Base-by-base conservation (phyloP, 768 basidiomycete species). In the Chalciporus piperatus region DNA sequence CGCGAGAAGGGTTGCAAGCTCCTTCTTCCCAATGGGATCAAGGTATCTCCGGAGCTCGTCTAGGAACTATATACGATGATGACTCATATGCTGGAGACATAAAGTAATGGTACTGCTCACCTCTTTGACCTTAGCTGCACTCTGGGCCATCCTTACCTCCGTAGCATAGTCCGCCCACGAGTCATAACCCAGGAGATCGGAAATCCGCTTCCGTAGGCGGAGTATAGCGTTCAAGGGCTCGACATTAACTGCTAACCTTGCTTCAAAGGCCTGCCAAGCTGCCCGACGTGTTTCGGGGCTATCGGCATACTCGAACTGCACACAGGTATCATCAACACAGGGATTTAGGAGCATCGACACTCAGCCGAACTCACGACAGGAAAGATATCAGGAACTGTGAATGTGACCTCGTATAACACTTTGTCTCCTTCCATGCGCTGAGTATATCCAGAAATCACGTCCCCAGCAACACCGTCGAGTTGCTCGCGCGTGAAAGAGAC, bases 121-220 rank as follows among this genome's bases (percentile, higher is more conserved):
- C 41, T 81, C 71, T 59, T 74, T 65, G 11, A 89, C 82, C 20
- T 74, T 77, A 41, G 79, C 70, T 3, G 80, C 84, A 39, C 72
- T 78, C 70, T 90, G 91, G 57, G 85, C 79, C 89, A 92, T 91
- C 72, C 85, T 89, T 41, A 81, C 77, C 66, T 93, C 90, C 2
- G 90, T 89, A 39, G 83, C 71, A 66, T 87, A 92, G 65, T 89
- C 89, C 1, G 89, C 90, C 83, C 89, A 92, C 12, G 82, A 89
- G 27, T 80, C 69, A 64, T 92, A 93, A 10, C 79, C 80, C 6
- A 93, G 75, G 13, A 92, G 52, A 30, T 69, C 72, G 2, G 86
- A 84, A 43, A 88, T 83, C 59, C 83, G 68, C 33, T 84, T 83
- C 33, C 91, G 85, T 4, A 92, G 76, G 45, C 75, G 77, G 41